Base-by-base conservation (phyloP, 23 red algal species). In the Rhodosorus marinus region DNA sequence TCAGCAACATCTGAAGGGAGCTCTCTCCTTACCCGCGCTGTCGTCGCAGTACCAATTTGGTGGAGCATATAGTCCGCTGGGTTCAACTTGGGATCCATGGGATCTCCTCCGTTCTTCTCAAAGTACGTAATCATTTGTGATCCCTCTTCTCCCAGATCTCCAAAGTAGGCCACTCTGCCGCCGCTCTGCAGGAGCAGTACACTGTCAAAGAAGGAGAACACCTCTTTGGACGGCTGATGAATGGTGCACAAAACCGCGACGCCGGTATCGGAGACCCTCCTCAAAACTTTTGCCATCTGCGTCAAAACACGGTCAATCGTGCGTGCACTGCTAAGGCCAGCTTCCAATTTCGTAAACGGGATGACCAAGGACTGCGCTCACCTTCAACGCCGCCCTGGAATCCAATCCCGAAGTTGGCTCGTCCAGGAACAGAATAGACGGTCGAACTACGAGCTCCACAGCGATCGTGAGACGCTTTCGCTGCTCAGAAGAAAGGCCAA, bases 381-480 rank as follows among this genome's bases (percentile, higher is more conserved):
- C 57, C 36, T 30, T 24, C 8, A 77, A 28, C 8, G 72, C 72
- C 11, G 61, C 57, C 20, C 72, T 52, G 3, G 60, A 51, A 36
- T 77, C 72, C 9, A 77, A 26, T 7, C 72, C 72, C 15, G 72
- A 77, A 17, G 72, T 77, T 24, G 72, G 72, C 51, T 77, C 72
- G 40, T 77, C 72, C 42, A 77, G 47, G 43, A 77, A 77, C 26
- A 64, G 56, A 5, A 77, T 34, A 41, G 62, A 17, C 8, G 61
- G 41, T 23, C 29, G 65, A 40, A 29, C 72, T 0, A 60, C 72
- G 14, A 64, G 40, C 52, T 77, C 72, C 0, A 66, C 45, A 3
- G 40, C 86, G 51, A 93, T 93, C 49, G 86, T 82, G 20, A 93
- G 34, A 21, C 72, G 29, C 53, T 93, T 93, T 20, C 59, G 21